Evolutionary conservation across 768 basidiomycete species (phyloP).

Genomic region (Phanerodontia chrysosporium): DNA sequence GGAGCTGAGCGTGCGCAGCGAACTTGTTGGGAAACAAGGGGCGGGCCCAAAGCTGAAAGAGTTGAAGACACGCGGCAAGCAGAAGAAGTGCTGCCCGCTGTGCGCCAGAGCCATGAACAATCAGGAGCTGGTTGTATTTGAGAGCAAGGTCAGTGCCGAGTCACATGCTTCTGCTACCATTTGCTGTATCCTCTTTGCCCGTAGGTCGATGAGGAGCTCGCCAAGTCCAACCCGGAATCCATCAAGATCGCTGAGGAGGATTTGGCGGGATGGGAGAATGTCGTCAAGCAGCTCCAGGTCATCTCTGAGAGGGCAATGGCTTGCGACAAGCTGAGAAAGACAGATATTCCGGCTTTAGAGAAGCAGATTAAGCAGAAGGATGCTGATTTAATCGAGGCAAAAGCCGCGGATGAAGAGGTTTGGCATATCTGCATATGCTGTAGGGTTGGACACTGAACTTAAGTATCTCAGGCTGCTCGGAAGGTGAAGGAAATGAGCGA

Average conservation of each 20-base stretch:
- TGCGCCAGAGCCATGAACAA: conserved; percentile 70
- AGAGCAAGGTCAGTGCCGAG: conserved; percentile 56
- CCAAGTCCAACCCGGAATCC: conserved; percentile 46
- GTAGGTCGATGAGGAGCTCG: conserved; percentile 64
- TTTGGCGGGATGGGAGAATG: conserved; percentile 55
- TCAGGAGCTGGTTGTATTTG: conserved; percentile 53
- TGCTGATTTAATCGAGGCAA: conserved; percentile 47
- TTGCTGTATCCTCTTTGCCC: not conserved
- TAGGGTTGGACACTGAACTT: not conserved
- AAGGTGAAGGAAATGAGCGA: conserved; percentile 47
- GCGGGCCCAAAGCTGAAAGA: conserved; percentile 23
- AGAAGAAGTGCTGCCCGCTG: conserved; percentile 65
- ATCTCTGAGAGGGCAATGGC: conserved; percentile 55
- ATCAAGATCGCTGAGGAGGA: conserved; percentile 42
- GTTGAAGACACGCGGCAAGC: conserved; percentile 53
- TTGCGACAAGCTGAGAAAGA: conserved; percentile 47
- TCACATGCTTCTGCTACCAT: not conserved
- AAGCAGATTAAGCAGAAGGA: conserved; percentile 56
- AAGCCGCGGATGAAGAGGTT: conserved; percentile 60
- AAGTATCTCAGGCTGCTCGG: not conserved
- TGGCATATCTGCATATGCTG: conserved; percentile 11
- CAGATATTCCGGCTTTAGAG: conserved; percentile 68
- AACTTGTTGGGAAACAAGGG: conserved; percentile 13
- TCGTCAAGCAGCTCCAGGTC: conserved; percentile 51
- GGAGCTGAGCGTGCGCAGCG: conserved; percentile 21